A percentile compares a stretch with the other conserved stretches of the same genome.
Evolutionary conservation across 352 stramenopile species (phyloP).

Genomic region (Globisporangium takayamanum): DNA sequence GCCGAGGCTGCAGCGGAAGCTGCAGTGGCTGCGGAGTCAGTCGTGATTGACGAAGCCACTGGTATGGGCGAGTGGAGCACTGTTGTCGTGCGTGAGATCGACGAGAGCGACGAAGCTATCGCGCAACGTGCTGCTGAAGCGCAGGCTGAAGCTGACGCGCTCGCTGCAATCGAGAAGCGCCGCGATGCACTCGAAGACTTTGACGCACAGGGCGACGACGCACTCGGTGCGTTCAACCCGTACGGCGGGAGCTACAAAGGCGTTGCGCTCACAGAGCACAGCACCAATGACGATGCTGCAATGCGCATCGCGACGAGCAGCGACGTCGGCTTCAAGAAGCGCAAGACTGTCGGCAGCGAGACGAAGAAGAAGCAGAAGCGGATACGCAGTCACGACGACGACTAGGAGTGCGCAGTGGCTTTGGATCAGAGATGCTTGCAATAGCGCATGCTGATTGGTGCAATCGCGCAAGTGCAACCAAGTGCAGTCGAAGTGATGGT

Average conservation of each 20-base stretch:
- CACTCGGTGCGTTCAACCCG: conserved; percentile 73
- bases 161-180: conserved; percentile 43
- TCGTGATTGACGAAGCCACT: conserved; percentile 58
- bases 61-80: conserved; percentile 82
- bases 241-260: conserved; percentile 83
- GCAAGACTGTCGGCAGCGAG: conserved; percentile 17
- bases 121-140: conserved; percentile 39
- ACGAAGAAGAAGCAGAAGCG: conserved; percentile 53
- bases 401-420: conserved; percentile 16
- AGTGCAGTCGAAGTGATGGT: not conserved
- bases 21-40: conserved; percentile 3
- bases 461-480: too few species aligned
- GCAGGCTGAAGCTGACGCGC: conserved; percentile 28
- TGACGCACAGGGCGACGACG: conserved; percentile 60
- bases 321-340: conserved; percentile 75
- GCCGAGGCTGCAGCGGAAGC: conserved; percentile 12
- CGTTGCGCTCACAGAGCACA: conserved; percentile 49
- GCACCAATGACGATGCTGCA: conserved; percentile 8
- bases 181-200: conserved; percentile 61
- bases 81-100: conserved; percentile 62
- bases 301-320: conserved; percentile 43
- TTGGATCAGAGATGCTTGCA: not conserved
- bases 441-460: not conserved
- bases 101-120: conserved; percentile 65
- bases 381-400: conserved; percentile 51